Base-by-base conservation (phyloP, 2,329 filamentous ascomycete genomes). In the Alternaria ethzedia region DNA sequence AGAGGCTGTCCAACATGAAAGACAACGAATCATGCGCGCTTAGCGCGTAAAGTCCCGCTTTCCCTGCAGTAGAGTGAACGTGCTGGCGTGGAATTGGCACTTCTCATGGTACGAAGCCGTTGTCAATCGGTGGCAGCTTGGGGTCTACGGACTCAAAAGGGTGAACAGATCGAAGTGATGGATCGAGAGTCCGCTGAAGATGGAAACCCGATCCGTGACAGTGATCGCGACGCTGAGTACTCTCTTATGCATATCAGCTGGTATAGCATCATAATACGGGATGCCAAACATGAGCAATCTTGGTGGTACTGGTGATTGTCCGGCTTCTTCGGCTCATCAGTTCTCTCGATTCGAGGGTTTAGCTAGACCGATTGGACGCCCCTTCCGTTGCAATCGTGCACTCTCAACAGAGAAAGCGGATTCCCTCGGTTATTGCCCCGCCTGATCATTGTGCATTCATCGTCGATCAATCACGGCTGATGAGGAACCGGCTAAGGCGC, bases 401-500 rank as follows among this genome's bases (percentile, higher is more conserved):
- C 9, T 36, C 23, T 10, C n/a, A 30, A 52, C 41, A 32, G 59
- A 30, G 30, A 28, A n/a, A 43, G 23, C 45, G 25, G 30, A 28
- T n/a, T 44, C 21, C 11, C 44, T 54, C 44, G 50, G 49, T 20
- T 46, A 47, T 36, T 47, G 26, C 43, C 56, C 30, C 32, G 25
- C 49, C 17, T 54, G 8, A 46, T 58, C 49, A 50, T 54, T 13
- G 28, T n/a, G 12, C 30, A 11, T n/a, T 21, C 17, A 54, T 36
- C 30, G 41, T 63, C 49, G 49, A 59, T 54, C 50, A 41, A 30
- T 44, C 10, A 54, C 49, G 50, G 23, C 49, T 54, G 60, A 54
- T 52, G 36, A 59, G n/a, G 26, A 26, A 43, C 49, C 50, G 51
- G 57, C 61, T 56, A 45, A 51, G 60, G 45, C 51, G 26, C 45